Evolutionary conservation across 2,329 filamentous ascomycete genomes (phyloP), one percentile per base, ranked within the genome.

Genomic region (Metarhizium rileyi): DNA sequence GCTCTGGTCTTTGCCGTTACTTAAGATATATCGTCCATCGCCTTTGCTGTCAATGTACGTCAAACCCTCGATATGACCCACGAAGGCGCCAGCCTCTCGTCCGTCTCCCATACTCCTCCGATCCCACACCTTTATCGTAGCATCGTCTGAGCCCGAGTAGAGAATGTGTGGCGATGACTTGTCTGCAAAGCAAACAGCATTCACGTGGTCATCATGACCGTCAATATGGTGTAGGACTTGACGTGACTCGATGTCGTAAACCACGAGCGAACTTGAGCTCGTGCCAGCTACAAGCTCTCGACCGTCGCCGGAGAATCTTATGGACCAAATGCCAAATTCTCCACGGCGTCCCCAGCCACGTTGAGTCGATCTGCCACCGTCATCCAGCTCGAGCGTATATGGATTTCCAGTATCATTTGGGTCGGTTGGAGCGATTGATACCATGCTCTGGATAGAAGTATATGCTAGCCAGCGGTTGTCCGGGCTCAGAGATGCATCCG

Each of bases 51-150:
- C 82, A 49, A 86, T 76, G 59, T 85, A 85, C 0, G 82, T 86
- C 46, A 86, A 60, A 3, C 82, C 82, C 61, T 85, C 80, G 48
- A 78, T 74, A 57, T 86, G 82, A 3, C 82, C 82, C 23, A 84
- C 73, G 54, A 86, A 85, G 1, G 79, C 81, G 10, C 81, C 81
- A 0, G 79, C 81, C 51, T 81, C 77, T 27, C 91, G 80, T 2
- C 83, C 81, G 60, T 95, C 89, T 38, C 87, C 88, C 75, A 97
- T 91, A 66, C 86, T 91, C 70, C 93, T 80, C 44, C 91, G 80
- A 62, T 98, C 93, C 93, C 93, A 98, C 2, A 98, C 89, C 62
- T 95, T 95, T 59, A 97, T 79, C 1, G 89, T 94, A 2, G 87
- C 84, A 62, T 98, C 93, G 62, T 98, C 93, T 0, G 90, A 95